Base-by-base conservation (phyloP, 169 alveolate species). In the Cryptosporidium felis region DNA sequence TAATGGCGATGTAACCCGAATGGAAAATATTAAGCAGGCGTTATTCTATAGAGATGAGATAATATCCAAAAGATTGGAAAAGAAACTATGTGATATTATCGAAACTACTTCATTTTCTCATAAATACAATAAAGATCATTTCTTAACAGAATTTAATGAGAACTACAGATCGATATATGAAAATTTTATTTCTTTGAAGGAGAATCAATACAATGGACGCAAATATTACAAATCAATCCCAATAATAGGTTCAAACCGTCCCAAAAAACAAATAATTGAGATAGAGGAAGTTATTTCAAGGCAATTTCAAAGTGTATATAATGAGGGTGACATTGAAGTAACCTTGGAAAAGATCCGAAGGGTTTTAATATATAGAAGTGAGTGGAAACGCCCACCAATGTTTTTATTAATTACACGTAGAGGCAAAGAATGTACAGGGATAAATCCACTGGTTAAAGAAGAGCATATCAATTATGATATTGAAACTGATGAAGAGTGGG, bases 401-500 rank as follows among this genome's bases (percentile, higher is more conserved):
- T 18, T 36, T 18, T 61, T 74, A 32, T 38, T 74, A 16, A 34
- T 74, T 12, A 74, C 85, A 5, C 85, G 41, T 18, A 46, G 21
- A 53, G 67, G 85, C 21, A 74, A n/a, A 21, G 0, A 74, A 26
- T 74, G 85, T 30, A 74, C n/a, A 34, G 85, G 85, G 6, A 18
- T 26, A n/a, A 10, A 56, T 16, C 85, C 85, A 16, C 9, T 74
- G n/a, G 85, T 67, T 3, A 49, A 56, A 53, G 85, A 74, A 36
- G 85, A 74, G 5, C 66, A 53, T 23, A 74, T 74, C 23, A 42
- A 74, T 16, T 74, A 74, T 34, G 85, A 53, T 34, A 56, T 74
- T 36, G 85, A 74, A 14, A 74, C 85, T 21, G 85, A 74, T 74
- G 85, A 74, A 23, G 85, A 74, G 18, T 74, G 85, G 85, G 85